Evolutionary conservation across 2,329 filamentous ascomycete genomes (phyloP), one percentile per base, ranked within the genome.

Genomic region (Podosphaera xanthii): DNA sequence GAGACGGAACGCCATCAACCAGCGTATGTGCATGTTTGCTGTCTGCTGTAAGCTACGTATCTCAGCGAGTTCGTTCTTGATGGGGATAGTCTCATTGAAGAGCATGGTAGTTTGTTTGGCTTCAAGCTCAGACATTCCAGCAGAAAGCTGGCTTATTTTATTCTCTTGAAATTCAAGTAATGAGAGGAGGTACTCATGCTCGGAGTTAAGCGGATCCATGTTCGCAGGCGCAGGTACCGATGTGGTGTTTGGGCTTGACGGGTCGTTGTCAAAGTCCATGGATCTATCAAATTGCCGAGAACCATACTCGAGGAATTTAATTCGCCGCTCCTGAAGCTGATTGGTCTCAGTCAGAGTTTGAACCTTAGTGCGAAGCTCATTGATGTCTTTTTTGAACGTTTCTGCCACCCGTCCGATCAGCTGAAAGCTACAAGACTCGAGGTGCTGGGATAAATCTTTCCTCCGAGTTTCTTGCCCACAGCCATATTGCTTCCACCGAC

Each of bases 11-110:
- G 66, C 65, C 64, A 70, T 64, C 38, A 70, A 59, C 69, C 69
- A 70, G 10, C 68, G 63, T 22, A 70, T 66, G 63, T 70, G 68
- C 67, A 69, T 70, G 33, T 65, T 65, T 4, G 67, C 64, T 36
- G 69, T 66, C 33, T 68, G 66, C 59, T 69, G 66, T 31, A 64
- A 65, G 48, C 66, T 69, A 44, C 67, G 62, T 22, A 70, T 60
- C 66, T 83, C 80, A 3, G 76, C 75, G n/a, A 83, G 74, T 67
- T 82, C 78, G 60, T 83, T 79, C 60, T 80, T 78, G 61, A 83
- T 76, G 6, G 77, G 78, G 65, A 80, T 74, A 4, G 79, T 76
- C 67, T 82, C 78, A 64, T 81, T 82, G 65, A 82, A 73, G 7
- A 80, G 73, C 73, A 79, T 76, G 69, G 81, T 76, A 38, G 75